Percentiles rank a stretch among this genome's conserved stretches.
Evolutionary conservation across 805 yeast genomes (phyloP).

Genomic region (Tetrapisispora taiwanensis): DNA sequence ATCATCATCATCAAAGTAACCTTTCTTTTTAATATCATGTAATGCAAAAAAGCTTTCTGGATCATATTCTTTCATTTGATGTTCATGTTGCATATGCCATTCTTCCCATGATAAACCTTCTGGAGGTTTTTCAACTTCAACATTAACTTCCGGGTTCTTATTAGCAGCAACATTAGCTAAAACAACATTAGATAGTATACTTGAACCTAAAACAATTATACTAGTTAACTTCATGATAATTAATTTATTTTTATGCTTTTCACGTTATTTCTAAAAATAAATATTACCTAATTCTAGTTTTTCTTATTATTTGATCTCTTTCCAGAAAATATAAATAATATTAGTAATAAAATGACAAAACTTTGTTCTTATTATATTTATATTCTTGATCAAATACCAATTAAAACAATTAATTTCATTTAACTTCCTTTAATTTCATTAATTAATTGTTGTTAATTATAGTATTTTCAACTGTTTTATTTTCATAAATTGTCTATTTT

Average conservation of each 20-base stretch:
- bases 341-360: no score
- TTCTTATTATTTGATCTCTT: no score
- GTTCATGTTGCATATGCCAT: slow-evolving; percentile 90
- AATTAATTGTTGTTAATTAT: no score
- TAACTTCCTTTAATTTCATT: no score
- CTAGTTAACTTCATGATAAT: not conserved
- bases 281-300: not conserved
- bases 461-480: no score
- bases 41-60: slow-evolving; percentile 66
- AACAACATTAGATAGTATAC: not conserved
- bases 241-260: no score
- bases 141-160: slow-evolving; percentile 18
- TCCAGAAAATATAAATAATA: no score
- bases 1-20: slow-evolving; percentile 47
- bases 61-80: slow-evolving; percentile 63
- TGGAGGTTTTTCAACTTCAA: slow-evolving; percentile 37
- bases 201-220: not conserved
- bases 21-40: slow-evolving; percentile 62
- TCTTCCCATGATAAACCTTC: slow-evolving; percentile 58
- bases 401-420: no score
- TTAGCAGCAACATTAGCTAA: slow-evolving; percentile 3
- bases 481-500: no score
- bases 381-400: no score
- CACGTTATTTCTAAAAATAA: not conserved
- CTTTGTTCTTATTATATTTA: no score